phyloP scores from a whole-genome alignment of 2,329 filamentous ascomycete species.

The Myriosclerotinia duriaeana region DNA sequence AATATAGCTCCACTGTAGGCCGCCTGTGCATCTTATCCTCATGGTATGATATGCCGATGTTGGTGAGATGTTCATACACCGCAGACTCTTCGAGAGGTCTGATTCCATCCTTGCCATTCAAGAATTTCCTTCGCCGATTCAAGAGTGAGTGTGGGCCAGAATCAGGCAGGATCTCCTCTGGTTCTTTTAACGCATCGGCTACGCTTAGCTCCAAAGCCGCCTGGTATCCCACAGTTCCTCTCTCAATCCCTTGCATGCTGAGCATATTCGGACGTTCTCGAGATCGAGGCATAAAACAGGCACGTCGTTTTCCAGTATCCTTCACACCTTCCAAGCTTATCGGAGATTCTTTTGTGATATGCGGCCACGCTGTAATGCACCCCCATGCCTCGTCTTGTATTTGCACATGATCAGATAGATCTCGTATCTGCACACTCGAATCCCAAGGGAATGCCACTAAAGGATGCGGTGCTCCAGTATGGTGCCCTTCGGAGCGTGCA shows the following conservation, averaged over 20 bases:
- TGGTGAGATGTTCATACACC: slow-evolving; percentile 57
- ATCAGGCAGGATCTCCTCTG: slow-evolving; percentile 47
- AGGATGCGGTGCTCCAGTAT: slow-evolving; percentile 59
- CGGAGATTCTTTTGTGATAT: slow-evolving; percentile 54
- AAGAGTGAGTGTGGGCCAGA: slow-evolving; percentile 29
- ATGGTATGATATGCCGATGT: slow-evolving; percentile 55
- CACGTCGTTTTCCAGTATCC: slow-evolving; percentile 30
- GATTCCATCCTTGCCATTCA: slow-evolving; percentile 44
- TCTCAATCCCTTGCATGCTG: slow-evolving; percentile 69
- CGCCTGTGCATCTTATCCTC: slow-evolving; percentile 52
- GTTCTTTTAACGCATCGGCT: slow-evolving; percentile 62
- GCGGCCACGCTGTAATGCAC: slow-evolving; percentile 61
- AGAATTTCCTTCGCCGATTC: slow-evolving; percentile 33
- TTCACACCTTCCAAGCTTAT: slow-evolving; percentile 43
- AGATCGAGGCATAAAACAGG: slow-evolving; percentile 38
- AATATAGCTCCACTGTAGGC: slow-evolving; percentile 58
- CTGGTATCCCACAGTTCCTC: slow-evolving; percentile 67
- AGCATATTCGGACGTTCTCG: slow-evolving; percentile 62
- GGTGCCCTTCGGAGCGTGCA: slow-evolving; percentile 59
- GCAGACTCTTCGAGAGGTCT: slow-evolving; percentile 57
- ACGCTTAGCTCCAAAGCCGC: slow-evolving; percentile 65
- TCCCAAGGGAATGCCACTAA: slow-evolving; percentile 69
- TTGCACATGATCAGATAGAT: slow-evolving; percentile 63
- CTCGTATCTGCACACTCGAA: slow-evolving; percentile 58
- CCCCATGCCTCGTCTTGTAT: slow-evolving; percentile 65